Evolutionary conservation across 2,329 filamentous ascomycete species (phyloP), one percentile per base, ranked within the genome.

Genomic region (Trichoderma citrinoviride): DNA sequence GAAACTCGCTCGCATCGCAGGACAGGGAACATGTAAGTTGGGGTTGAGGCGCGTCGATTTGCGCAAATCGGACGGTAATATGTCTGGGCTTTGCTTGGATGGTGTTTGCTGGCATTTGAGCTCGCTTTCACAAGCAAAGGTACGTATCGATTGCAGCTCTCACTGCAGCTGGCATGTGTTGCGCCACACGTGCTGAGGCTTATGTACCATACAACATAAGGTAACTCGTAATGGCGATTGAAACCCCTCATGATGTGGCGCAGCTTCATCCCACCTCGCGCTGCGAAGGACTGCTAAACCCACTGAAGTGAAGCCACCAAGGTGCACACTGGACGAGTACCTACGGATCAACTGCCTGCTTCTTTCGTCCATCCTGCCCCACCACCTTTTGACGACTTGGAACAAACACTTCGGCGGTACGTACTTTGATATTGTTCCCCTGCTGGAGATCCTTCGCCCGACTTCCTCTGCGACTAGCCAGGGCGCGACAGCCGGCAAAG

Each of bases 341-440:
- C n/a, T 37, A 10, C 29, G 8, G 29, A 33, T 33, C 29, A 33
- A 33, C 29, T 12, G 29, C 29, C 33, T 37, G 33, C 33, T 37
- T 37, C 33, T 37, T 37, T 12, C 33, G 14, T 14, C 12, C 12
- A 37, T 14, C 23, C 44, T 53, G 41, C 60, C 60, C 60, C 60
- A 53, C 47, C 49, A 44, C 27, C 58, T 15, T 7, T 52, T 21
- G n/a, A 52, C n/a, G 27, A 40, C 33, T 29, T 23, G 40, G n/a
- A 62, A 54, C 57, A 62, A 44, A 54, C 25, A 40, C 37, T 46
- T 25, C 19, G 47, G 41, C 44, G 46, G 61, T 56, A 55, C 50
- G 61, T 55, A 56, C 50, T 55, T 49, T 64, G 17, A 19, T 63
- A 64, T 64, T 64, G 61, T 64, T 64, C 61, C 49, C 19, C 21